Conservation (phyloP, 108 stramenopile species). For the Parietichytrium sp. region DNA sequence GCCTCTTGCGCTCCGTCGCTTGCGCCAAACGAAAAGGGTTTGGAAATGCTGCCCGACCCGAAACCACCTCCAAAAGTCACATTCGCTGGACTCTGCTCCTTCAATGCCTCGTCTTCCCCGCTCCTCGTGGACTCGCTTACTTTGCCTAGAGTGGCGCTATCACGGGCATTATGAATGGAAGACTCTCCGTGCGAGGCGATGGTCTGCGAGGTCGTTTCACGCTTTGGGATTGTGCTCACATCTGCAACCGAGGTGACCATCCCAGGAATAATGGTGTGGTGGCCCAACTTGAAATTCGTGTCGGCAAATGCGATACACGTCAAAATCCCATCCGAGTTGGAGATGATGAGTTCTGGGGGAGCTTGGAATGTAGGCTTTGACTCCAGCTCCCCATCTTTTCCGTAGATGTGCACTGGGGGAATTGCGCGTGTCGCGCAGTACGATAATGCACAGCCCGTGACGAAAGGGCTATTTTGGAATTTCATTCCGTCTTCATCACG, state of each 20-base stretch:
- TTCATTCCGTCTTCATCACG: background rate
- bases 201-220: background rate
- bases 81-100: too few relatives aligned
- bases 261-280: background rate
- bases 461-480: slow-evolving; percentile 1
- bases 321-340: background rate
- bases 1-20: too few relatives aligned
- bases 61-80: too few relatives aligned
- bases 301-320: background rate
- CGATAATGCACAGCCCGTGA: background rate
- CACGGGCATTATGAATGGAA: background rate
- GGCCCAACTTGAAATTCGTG: background rate
- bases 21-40: too few relatives aligned
- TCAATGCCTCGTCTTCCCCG: background rate
- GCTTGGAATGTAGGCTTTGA: background rate
- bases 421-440: background rate
- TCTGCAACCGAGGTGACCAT: background rate
- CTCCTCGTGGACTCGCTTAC: background rate
- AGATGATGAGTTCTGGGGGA: background rate
- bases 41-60: too few relatives aligned
- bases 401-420: background rate
- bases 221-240: background rate
- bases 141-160: background rate
- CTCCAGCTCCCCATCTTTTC: slow-evolving; percentile 13
- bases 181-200: background rate